Base-by-base conservation (phyloP, 1,284 basidiomycete species). In the Singerocomus inundabilis region DNA sequence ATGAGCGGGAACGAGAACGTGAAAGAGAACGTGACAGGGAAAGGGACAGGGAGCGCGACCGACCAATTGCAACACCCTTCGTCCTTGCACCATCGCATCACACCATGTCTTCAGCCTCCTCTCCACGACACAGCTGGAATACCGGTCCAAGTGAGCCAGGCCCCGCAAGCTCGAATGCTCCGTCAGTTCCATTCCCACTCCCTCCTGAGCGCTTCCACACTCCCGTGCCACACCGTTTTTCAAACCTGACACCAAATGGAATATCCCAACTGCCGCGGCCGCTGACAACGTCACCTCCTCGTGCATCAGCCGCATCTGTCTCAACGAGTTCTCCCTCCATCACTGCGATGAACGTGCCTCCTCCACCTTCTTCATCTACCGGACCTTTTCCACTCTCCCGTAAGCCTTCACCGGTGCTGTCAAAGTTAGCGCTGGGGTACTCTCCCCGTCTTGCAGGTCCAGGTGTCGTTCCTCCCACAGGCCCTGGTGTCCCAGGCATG, bases 81-180 rank as follows among this genome's bases (percentile, higher is more conserved):
- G 68, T 66, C 12, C 62, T 67, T 8, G 67, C 52, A 2, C 67
- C 64, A n/a, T 69, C 68, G 10, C 68, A 69, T 37, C 62, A 58
- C 44, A 44, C 46, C 24, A 53, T 65, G 26, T 46, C 54, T 21
- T 63, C 66, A 18, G 40, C 50, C 1, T 69, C 64, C 21, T 66
- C 64, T 2, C 67, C 64, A 0, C 61, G 64, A 25, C 66, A 62
- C 26, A 54, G 51, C 13, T 69, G 67, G 63, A 47, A 53, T 6
- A 56, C 65, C 1, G 47, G 59, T 31, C 52, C 64, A 29, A 52
- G 59, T 28, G 60, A 59, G 26, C 32, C 57, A 3, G 62, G 58
- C 3, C 53, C 52, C 1, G 28, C 42, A 28, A 44, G 12, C 25
- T 48, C 62, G 31, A 58, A 34, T 36, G 45, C 40, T 11, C 37